Evolutionary conservation across 1,284 basidiomycete genomes (phyloP), one percentile per base, ranked within the genome.

Genomic region (Hemileia vastatrix): DNA sequence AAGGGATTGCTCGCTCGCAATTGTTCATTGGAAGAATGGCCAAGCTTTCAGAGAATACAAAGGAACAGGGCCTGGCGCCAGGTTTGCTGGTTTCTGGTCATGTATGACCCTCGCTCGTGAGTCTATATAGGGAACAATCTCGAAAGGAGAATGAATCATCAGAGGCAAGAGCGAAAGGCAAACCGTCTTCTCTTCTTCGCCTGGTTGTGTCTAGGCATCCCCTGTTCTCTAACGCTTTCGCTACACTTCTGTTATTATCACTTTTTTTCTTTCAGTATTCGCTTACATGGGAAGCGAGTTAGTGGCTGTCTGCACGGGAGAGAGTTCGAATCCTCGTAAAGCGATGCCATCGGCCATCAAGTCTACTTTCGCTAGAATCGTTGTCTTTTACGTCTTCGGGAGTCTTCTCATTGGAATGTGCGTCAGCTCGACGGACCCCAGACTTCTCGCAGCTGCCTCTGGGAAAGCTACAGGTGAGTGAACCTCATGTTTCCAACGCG

Each of bases 351-450:
- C 76, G 5, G 83, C 83, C 2, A 82, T 83, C 70, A 76, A 77
- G 64, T 78, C 80, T 69, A 73, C 72, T 1, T 82, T 82, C 75
- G 78, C 76, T 76, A 81, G 83, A 67, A 83, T 86, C 69, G 71
- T 82, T 32, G 77, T 88, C 56, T 89, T 90, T 80, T 89, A 88
- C 71, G 68, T 77, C 36, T 36, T 72, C 43, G 55, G 82, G 81
- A 36, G 83, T 83, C 18, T 85, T 44, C 64, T 71, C 8, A 65
- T 72, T 19, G 72, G 71, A 6, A 67, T 73, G 51, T 66, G 70
- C 15, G 72, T 75, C 4, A 67, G 69, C 1, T 60, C 58, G 40
- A 69, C 71, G 54, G 64, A 67, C 53, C 61, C 63, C 49, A 65
- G 69, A n/a, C 77, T 85, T 5, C 83, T 84, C 70, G 76, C n/a